These are phyloP conservation scores for Raddia guianensis DNA, from an alignment of 176 grass and related monocot species.

Conservation along the genomic window DNA sequence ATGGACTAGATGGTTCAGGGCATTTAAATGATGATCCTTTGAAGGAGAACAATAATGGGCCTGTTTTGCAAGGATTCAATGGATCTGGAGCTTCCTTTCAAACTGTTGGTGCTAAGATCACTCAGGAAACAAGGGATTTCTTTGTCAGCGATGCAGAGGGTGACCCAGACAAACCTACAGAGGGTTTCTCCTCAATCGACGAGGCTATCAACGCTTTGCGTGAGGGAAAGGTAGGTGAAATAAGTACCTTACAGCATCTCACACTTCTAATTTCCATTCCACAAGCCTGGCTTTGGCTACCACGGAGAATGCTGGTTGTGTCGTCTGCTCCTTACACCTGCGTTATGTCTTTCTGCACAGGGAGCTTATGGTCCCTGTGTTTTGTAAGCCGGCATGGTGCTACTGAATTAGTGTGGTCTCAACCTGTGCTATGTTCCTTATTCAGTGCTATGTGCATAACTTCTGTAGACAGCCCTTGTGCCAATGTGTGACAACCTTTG, in stretches of 20 bases:
- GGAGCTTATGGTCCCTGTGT: no score
- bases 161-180: constrained; percentile 75
- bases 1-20: constrained; percentile 34
- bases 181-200: constrained; percentile 80
- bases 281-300: no score
- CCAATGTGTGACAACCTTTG: no score
- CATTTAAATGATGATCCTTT: constrained; percentile 48
- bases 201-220: constrained; percentile 65
- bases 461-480: no score
- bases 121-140: constrained; percentile 80
- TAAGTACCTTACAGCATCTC: neutral
- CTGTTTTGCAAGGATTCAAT: constrained; percentile 49
- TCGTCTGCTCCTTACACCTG: no score
- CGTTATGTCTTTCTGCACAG: no score
- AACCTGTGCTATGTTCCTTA: no score
- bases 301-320: no score
- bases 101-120: constrained; percentile 83
- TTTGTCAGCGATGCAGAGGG: constrained; percentile 86
- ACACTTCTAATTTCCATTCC: neutral
- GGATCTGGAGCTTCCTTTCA: constrained; percentile 48
- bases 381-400: no score
- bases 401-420: no score
- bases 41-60: constrained; percentile 61
- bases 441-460: no score
- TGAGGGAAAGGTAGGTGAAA: constrained; percentile 63